Evolutionary conservation across 495 filamentous ascomycete species (phyloP).

Genomic region (Ramalina peruviana): DNA sequence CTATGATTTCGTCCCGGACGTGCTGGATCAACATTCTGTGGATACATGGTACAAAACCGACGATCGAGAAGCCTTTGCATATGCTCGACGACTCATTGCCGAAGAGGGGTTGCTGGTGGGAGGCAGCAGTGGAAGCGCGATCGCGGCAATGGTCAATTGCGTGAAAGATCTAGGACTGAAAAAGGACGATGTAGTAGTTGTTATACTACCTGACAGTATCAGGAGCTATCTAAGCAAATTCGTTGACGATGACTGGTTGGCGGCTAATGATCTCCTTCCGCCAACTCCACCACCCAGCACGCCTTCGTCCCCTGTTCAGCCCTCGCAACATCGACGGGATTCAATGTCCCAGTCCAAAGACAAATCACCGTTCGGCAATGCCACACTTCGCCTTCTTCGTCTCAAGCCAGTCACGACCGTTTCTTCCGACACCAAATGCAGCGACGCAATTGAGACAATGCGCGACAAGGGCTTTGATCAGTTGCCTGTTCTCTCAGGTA

Average conservation of each 20-base stretch:
- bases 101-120: slow-evolving; percentile 93
- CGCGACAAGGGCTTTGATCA: slow-evolving; percentile 94
- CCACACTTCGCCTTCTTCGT: slow-evolving; percentile 65
- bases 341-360: slow-evolving; percentile 19
- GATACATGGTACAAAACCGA: slow-evolving; percentile 97
- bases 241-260: slow-evolving; percentile 95
- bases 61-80: slow-evolving; percentile 80
- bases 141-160: slow-evolving; percentile 70
- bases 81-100: slow-evolving; percentile 74
- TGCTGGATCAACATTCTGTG: slow-evolving; percentile 69
- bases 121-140: slow-evolving; percentile 84
- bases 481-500: slow-evolving; percentile 68
- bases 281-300: slow-evolving; percentile 37
- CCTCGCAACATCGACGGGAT: slow-evolving; percentile 4
- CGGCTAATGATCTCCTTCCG: slow-evolving; percentile 77
- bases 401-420: slow-evolving; percentile 89
- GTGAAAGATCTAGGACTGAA: slow-evolving; percentile 59
- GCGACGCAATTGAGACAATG: slow-evolving; percentile 91
- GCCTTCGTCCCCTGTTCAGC: slow-evolving; percentile 27
- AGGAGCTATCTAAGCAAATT: slow-evolving; percentile 98
- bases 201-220: slow-evolving; percentile 89
- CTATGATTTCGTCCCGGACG: slow-evolving; percentile 95
- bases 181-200: slow-evolving; percentile 73
- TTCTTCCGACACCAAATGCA: slow-evolving; percentile 47
- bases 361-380: slow-evolving; percentile 49